phyloP scores from a whole-genome alignment of 805 yeast genomes.

The Tanozyma kutaoensis region DNA sequence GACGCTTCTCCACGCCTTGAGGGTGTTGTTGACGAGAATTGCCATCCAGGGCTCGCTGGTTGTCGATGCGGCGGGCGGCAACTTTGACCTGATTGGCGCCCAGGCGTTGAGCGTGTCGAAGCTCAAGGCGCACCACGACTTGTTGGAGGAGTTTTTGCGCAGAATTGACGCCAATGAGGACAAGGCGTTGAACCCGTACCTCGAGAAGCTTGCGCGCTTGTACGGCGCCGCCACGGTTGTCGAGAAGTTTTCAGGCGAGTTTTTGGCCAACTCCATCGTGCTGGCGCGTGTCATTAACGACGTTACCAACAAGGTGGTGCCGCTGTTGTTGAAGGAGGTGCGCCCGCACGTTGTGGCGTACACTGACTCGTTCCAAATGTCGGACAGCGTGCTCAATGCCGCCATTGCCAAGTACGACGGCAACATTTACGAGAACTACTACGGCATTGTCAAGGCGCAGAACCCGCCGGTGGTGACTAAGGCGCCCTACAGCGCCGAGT shows the following conservation, averaged over 20 bases:
- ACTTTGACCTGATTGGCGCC: slow-evolving; percentile 9
- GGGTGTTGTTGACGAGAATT: slow-evolving; percentile 8
- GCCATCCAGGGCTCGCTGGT: slow-evolving; percentile 7
- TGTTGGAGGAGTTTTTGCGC: slow-evolving; percentile 5
- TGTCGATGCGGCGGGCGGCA: slow-evolving; percentile 6
- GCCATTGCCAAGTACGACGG: slow-evolving; percentile 8
- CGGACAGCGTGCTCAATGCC: slow-evolving; percentile 8
- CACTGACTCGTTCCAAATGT: slow-evolving; percentile 9
- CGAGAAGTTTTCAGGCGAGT: slow-evolving; percentile 8
- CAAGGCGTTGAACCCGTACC: slow-evolving; percentile 5
- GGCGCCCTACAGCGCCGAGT: slow-evolving; percentile 10
- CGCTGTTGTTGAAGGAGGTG: slow-evolving; percentile 6
- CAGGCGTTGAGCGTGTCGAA: slow-evolving; percentile 7
- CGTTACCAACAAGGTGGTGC: slow-evolving; percentile 6
- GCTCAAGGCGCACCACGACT: slow-evolving; percentile 10
- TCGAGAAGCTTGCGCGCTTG: slow-evolving; percentile 7
- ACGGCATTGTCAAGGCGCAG: slow-evolving; percentile 6
- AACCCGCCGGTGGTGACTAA: slow-evolving; percentile 7
- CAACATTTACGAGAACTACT: slow-evolving; percentile 10
- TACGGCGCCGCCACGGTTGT: slow-evolving; percentile 7
- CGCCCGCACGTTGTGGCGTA: slow-evolving; percentile 7
- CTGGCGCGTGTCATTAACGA: slow-evolving; percentile 6
- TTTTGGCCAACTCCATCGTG: slow-evolving; percentile 6
- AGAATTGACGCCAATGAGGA: slow-evolving; percentile 3
- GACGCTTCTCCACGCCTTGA: slow-evolving; percentile 6